Evolutionary conservation across 179 eudicot species (phyloP).

Genomic region (Sideroxylon spinosum): DNA sequence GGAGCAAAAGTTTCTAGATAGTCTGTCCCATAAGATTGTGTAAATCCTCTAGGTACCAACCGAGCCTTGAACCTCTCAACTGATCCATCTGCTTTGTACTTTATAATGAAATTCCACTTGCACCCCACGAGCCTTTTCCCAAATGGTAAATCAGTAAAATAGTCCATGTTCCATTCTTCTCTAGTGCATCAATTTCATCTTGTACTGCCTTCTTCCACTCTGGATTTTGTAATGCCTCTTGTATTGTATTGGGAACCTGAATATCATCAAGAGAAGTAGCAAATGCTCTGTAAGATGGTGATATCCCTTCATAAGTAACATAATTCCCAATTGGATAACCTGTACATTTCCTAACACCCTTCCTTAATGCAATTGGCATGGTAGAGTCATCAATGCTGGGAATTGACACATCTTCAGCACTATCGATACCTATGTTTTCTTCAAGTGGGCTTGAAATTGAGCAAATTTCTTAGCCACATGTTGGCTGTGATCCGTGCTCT

Average conservation of each 20-base stretch:
- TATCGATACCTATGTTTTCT: not conserved
- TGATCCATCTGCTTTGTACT: too few species aligned
- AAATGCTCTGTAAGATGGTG: not conserved
- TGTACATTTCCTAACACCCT: not conserved
- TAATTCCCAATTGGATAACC: not conserved
- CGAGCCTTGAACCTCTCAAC: too few species aligned
- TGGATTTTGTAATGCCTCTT: not conserved
- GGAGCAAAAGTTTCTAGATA: too few species aligned
- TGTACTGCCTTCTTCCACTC: not conserved
- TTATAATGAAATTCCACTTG: constrained; percentile 7
- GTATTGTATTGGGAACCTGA: not conserved
- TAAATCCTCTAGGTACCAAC: too few species aligned
- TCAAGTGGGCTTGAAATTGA: not conserved
- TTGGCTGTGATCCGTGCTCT: not conserved
- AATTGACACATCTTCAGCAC: not conserved
- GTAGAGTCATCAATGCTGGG: not conserved
- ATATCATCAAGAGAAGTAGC: not conserved
- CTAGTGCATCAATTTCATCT: not conserved
- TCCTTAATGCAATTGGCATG: constrained; percentile 8
- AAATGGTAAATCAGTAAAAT: not conserved
- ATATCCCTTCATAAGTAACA: not conserved
- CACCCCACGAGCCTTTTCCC: not conserved
- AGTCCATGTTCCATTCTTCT: not conserved
- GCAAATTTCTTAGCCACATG: not conserved
- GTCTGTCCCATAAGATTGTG: too few species aligned